Percentiles rank a stretch among this genome's conserved stretches.
These are phyloP conservation scores for Galerina sulciceps DNA, from an alignment of 768 basidiomycete species.

Conservation along the genomic window DNA sequence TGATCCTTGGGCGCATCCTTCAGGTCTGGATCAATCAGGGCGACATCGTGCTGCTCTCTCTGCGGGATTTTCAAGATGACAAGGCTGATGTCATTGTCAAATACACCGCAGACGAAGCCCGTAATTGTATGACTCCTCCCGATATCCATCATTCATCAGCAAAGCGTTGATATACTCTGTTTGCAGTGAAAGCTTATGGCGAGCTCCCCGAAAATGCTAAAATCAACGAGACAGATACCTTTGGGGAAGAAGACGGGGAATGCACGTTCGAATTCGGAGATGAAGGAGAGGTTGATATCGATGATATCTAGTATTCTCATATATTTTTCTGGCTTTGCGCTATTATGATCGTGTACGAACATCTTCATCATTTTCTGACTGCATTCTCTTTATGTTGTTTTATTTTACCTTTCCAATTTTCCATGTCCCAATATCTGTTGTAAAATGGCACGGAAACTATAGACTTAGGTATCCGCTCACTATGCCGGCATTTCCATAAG, in stretches of 20 bases:
- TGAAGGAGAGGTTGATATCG: conserved; percentile 87
- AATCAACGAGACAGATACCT: conserved; percentile 95
- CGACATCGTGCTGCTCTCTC: conserved; percentile 91
- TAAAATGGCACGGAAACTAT: background rate
- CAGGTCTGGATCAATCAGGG: conserved; percentile 99
- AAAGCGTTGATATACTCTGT: background rate
- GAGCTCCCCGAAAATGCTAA: conserved; percentile 96
- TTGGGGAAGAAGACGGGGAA: conserved; percentile 89
- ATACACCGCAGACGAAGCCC: conserved; percentile 95
- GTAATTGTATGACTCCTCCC: conserved; percentile 50
- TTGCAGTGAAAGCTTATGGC: conserved; percentile 91
- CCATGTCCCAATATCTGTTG: conserved; percentile 13
- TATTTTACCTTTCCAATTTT: conserved; percentile 12
- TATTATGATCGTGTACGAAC: conserved; percentile 16
- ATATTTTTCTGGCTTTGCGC: conserved; percentile 15
- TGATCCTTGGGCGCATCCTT: conserved; percentile 9
- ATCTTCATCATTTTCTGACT: conserved; percentile 21
- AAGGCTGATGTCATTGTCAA: conserved; percentile 99
- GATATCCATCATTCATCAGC: background rate
- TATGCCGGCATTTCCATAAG: no score
- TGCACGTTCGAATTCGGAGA: conserved; percentile 91
- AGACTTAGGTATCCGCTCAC: no score
- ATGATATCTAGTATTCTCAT: conserved; percentile 69
- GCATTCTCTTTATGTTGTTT: conserved; percentile 20
- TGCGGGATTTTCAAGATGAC: conserved; percentile 99